These are phyloP conservation scores for Venturia asperata DNA, from an alignment of 2,329 filamentous ascomycete genomes.

Conservation along the genomic window DNA sequence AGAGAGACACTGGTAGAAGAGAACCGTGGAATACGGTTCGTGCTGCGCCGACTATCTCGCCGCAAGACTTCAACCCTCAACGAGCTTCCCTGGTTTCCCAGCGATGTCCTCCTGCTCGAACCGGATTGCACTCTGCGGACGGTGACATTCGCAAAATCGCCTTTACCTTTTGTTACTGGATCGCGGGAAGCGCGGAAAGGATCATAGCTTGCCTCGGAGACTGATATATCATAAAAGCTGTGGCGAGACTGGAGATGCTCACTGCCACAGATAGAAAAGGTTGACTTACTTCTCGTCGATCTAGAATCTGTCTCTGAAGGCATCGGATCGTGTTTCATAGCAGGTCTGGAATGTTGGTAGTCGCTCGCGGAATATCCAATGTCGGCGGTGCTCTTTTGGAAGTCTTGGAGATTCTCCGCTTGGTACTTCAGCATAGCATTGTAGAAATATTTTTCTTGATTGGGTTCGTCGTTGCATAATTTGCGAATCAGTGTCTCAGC, in stretches of 20 bases:
- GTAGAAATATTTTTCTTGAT: constrained; percentile 93
- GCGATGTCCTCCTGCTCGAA: constrained; percentile 31
- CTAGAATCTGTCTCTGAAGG: constrained; percentile 29
- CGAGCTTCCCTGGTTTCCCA: constrained; percentile 32
- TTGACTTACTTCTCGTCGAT: constrained; percentile 42
- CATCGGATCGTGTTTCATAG: constrained; percentile 26
- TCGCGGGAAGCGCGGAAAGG: constrained; percentile 67
- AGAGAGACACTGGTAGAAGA: constrained; percentile 27
- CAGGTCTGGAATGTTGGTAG: constrained; percentile 65
- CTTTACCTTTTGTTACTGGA: constrained; percentile 43
- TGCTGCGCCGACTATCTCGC: constrained; percentile 26
- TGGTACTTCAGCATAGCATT: constrained; percentile 74
- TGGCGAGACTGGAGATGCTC: constrained; percentile 44
- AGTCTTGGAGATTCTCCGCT: constrained; percentile 80
- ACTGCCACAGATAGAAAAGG: constrained; percentile 51
- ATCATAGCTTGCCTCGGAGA: constrained; percentile 64
- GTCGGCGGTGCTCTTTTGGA: constrained; percentile 56
- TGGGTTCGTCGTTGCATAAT: constrained; percentile 53
- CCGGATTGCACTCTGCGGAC: constrained; percentile 50
- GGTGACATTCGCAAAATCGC: constrained; percentile 59
- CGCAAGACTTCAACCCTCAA: constrained; percentile 35
- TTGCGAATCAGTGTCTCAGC: constrained; percentile 64
- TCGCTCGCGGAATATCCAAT: constrained; percentile 83
- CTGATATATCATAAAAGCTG: constrained; percentile 45
- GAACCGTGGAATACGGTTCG: constrained; percentile 27